These are phyloP conservation scores for Prasinococcaceae sp. DNA, from an alignment of 139 green algal species.

Conservation along the genomic window DNA sequence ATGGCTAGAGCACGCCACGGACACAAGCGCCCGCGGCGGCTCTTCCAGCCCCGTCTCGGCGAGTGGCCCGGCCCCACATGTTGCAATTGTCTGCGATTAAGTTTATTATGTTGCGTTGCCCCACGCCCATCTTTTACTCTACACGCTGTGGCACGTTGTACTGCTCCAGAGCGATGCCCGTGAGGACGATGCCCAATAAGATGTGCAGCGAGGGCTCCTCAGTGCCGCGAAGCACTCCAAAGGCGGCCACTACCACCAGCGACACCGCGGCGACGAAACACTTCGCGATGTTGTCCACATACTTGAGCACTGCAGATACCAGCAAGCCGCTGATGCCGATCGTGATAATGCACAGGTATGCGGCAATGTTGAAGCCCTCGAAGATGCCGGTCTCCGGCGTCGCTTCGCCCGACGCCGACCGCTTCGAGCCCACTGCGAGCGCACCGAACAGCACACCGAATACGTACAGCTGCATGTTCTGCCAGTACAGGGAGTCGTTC, in stretches of 20 bases:
- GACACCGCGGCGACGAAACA: too few species aligned
- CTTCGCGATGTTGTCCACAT: conserved; percentile 47
- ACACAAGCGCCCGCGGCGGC: too few species aligned
- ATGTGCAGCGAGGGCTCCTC: too few species aligned
- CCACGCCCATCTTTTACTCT: too few species aligned
- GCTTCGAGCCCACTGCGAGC: background rate
- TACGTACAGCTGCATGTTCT: conserved; percentile 30
- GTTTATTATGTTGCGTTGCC: too few species aligned
- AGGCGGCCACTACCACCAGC: too few species aligned
- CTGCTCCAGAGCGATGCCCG: conserved; percentile 18
- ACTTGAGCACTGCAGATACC: conserved; percentile 58
- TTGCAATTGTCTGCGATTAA: too few species aligned
- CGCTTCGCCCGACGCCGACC: background rate
- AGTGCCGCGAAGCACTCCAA: too few species aligned
- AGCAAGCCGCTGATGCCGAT: conserved; percentile 27
- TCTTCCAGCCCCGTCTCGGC: too few species aligned
- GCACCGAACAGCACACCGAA: conserved; percentile 12
- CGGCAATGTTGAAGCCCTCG: conserved; percentile 30
- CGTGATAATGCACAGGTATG: conserved; percentile 45
- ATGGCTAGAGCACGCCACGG: too few species aligned
- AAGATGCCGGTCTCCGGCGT: conserved; percentile 13
- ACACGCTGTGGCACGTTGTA: too few species aligned
- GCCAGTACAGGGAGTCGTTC: conserved; percentile 26
- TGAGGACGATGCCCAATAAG: conserved; percentile 33
- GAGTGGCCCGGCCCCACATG: too few species aligned